phyloP scores from a whole-genome alignment of 768 basidiomycete species.

The Chalciporus chontae region DNA sequence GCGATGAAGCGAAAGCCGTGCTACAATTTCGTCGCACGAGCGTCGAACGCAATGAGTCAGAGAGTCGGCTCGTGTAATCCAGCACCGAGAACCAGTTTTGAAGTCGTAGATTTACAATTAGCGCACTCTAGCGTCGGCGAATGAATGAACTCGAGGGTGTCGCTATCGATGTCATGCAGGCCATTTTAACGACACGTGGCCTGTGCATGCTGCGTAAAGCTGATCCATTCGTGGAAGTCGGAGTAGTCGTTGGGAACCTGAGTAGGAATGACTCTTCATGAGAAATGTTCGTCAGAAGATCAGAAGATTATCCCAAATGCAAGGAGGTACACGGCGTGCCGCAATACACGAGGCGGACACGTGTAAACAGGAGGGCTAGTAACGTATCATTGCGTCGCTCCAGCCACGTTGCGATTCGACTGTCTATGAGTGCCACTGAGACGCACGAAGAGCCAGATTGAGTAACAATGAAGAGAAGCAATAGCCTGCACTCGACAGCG shows the following conservation, averaged over 20 bases:
- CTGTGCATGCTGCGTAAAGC: conserved; percentile 14
- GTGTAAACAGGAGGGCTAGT: not conserved
- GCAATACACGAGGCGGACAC: conserved; percentile 19
- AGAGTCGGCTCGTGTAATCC: conserved; percentile 25
- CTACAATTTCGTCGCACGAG: conserved; percentile 1
- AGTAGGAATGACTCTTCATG: conserved; percentile 5
- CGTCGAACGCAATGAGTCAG: conserved; percentile 7
- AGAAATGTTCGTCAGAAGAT: conserved; percentile 11
- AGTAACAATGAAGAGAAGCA: too few relatives aligned
- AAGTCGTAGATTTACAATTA: conserved; percentile 17
- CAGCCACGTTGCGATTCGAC: too few relatives aligned
- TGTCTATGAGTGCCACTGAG: too few relatives aligned
- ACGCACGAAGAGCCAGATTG: too few relatives aligned
- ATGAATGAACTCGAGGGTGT: conserved; percentile 6
- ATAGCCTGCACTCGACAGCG: too few relatives aligned
- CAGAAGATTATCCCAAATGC: conserved; percentile 11
- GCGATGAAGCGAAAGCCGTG: not conserved
- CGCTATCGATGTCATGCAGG: not conserved
- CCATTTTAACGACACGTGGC: conserved; percentile 26
- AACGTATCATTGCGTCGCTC: not conserved
- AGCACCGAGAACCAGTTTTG: conserved; percentile 18
- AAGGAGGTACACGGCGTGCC: conserved; percentile 14
- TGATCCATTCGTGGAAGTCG: conserved; percentile 14
- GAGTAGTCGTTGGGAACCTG: conserved; percentile 1
- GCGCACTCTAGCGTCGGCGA: conserved; percentile 6